phyloP scores from a whole-genome alignment of 1,284 basidiomycete genomes.

The Schizophyllum amplum region DNA sequence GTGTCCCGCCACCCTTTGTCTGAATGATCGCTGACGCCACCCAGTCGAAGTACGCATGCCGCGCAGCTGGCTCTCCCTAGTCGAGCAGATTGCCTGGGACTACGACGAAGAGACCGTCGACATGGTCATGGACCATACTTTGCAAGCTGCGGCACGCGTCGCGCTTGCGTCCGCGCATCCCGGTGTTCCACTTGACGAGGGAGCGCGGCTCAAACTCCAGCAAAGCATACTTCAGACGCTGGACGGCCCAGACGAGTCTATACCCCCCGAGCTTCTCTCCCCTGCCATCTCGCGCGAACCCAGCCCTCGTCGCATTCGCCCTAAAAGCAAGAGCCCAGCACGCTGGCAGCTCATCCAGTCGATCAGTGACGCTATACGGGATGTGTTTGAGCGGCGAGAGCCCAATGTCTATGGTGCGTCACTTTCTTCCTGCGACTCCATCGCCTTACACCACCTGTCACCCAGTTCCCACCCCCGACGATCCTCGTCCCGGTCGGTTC shows the following conservation, averaged over 20 bases:
- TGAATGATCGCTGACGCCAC: not conserved
- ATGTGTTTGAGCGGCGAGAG: constrained; percentile 50
- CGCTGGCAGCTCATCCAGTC: constrained; percentile 73
- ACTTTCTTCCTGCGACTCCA: constrained; percentile 3
- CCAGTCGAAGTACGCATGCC: constrained; percentile 68
- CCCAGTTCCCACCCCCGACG: constrained; percentile 67
- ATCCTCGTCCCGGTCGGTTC: constrained; percentile 69
- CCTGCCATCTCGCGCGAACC: constrained; percentile 73
- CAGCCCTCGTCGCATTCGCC: constrained; percentile 62
- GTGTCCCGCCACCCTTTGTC: not conserved
- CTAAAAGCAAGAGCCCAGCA: constrained; percentile 70
- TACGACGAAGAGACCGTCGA: constrained; percentile 59
- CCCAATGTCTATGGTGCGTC: constrained; percentile 63
- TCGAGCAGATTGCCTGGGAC: constrained; percentile 68
- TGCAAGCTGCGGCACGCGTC: constrained; percentile 52
- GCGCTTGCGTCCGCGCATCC: constrained; percentile 27
- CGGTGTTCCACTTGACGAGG: constrained; percentile 22
- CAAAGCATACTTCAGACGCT: constrained; percentile 54
- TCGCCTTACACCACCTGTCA: constrained; percentile 3
- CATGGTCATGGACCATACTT: constrained; percentile 52
- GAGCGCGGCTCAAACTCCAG: constrained; percentile 43
- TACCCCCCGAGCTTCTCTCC: constrained; percentile 65
- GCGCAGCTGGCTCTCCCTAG: constrained; percentile 68
- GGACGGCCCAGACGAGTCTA: constrained; percentile 51
- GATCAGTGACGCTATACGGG: constrained; percentile 66